phyloP scores from a whole-genome alignment of 257 asterid genomes.

The Leonotis leonurus region DNA sequence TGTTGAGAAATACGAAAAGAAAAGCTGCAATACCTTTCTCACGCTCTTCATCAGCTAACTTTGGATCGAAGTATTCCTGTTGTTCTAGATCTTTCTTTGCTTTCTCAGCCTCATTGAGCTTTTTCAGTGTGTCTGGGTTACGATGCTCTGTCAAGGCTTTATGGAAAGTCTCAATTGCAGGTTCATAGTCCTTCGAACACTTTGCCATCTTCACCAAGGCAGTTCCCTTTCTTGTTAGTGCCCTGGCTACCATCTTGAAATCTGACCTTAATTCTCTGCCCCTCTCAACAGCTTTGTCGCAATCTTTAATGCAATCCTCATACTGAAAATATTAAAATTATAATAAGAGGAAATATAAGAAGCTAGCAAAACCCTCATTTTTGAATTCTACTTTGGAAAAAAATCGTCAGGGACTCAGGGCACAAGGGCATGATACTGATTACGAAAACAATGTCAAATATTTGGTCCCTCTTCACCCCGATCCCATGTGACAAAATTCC shows the following conservation, averaged over 20 bases:
- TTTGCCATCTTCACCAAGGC: constrained; percentile 80
- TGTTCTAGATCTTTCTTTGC: constrained; percentile 93
- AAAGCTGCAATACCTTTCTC: constrained; percentile 61
- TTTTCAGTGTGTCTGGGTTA: constrained; percentile 85
- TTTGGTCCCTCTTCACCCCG: no score
- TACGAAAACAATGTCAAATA: no score
- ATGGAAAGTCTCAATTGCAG: constrained; percentile 80
- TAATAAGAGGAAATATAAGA: not conserved
- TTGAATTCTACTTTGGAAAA: not conserved
- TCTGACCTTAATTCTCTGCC: constrained; percentile 86
- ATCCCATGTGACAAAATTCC: no score
- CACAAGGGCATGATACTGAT: not conserved
- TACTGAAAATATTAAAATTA: constrained; percentile 31
- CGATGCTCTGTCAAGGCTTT: constrained; percentile 95
- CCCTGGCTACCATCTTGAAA: constrained; percentile 86
- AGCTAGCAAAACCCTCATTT: not conserved
- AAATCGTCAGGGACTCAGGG: not conserved
- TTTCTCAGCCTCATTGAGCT: constrained; percentile 84
- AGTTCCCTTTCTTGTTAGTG: constrained; percentile 86
- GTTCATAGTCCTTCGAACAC: constrained; percentile 67
- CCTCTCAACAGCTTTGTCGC: constrained; percentile 92
- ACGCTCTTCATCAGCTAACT: constrained; percentile 90
- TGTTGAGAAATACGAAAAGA: not conserved
- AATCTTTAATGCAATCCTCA: constrained; percentile 82
- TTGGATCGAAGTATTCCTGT: constrained; percentile 76